These are phyloP conservation scores for Chaetomium fimeti DNA, from an alignment of 495 filamentous ascomycete genomes.

Conservation along the genomic window DNA sequence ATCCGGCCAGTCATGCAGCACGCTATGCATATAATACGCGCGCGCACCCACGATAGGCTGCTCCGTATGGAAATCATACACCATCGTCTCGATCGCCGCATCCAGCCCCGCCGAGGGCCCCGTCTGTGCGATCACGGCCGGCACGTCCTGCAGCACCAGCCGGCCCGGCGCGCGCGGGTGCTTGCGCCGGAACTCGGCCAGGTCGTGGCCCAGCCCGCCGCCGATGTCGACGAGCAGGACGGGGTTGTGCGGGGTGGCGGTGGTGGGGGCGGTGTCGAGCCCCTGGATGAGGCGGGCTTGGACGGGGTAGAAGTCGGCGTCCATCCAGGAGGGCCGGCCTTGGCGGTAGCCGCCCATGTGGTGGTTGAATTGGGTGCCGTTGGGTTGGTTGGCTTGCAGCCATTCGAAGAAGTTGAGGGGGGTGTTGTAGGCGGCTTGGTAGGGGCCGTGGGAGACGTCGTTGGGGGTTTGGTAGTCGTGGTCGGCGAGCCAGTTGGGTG, in stretches of 20 bases:
- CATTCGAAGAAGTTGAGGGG: constrained; percentile 33
- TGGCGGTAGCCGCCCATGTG: constrained; percentile 53
- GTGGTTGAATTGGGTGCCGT: constrained; percentile 46
- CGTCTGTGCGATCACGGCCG: constrained; percentile 34
- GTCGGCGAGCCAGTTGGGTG: constrained; percentile 8
- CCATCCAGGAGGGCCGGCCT: constrained; percentile 54
- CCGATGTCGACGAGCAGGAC: constrained; percentile 56
- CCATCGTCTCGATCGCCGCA: constrained; percentile 32
- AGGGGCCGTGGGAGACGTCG: constrained; percentile 31
- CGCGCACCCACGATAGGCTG: constrained; percentile 47
- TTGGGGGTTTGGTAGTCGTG: constrained; percentile 33
- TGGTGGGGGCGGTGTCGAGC: constrained; percentile 19
- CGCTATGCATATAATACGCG: constrained; percentile 47
- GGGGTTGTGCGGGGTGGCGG: constrained; percentile 24
- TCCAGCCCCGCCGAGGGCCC: constrained; percentile 23
- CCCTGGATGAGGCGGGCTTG: constrained; percentile 40
- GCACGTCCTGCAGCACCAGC: constrained; percentile 51
- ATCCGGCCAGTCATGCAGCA: constrained; percentile 53
- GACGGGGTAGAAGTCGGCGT: constrained; percentile 51
- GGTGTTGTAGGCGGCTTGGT: constrained; percentile 36
- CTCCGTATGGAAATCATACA: constrained; percentile 40
- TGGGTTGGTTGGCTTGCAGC: constrained; percentile 22
- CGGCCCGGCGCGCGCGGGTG: constrained; percentile 43
- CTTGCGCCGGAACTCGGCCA: constrained; percentile 43
- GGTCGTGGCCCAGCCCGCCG: constrained; percentile 52